Base-by-base conservation (phyloP, 176 grass and related monocot species). In the Puccinellia tenuiflora region DNA sequence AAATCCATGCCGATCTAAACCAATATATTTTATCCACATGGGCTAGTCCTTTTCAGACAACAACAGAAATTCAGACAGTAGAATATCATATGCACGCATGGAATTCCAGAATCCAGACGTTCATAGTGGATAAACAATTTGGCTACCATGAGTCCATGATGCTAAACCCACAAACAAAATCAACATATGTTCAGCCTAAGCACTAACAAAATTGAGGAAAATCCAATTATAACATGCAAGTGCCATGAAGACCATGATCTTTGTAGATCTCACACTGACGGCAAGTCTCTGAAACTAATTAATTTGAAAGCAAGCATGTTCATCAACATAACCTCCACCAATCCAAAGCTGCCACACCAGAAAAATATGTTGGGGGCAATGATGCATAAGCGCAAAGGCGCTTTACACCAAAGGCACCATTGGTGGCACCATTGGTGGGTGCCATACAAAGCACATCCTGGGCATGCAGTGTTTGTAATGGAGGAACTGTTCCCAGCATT, bases 351-450 rank as follows among this genome's bases (percentile, higher is more conserved):
- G 84, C 79, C 88, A 86, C 55, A 50, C 17, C 5, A 75, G 73
- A 86, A 86, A 59, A 83, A 79, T 48, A 30, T 26, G 52, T 42
- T 68, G 43, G 56, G 55, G 83, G 43, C 73, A 82, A 86, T 57
- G 73, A 48, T 83, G 84, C 45, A 21, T 63, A 63, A 31, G 71
- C 65, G 45, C 74, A 86, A 86, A 90, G 45, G 56, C 79, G 65
- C 88, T 86, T 90, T 64, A 50, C 67, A 40, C 75, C 74, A 73
- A 81, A 89, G 77, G 38, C 73, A 90, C 88, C 79, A 86, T n/a
- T n/a, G n/a, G n/a, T n/a, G n/a, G n/a, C n/a, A n/a, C n/a, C n/a
- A n/a, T 86, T 82, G 72, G 83, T 90, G 83, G 83, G 54, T 86
- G 83, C 52, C 34, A 86, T 82, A 18, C 7, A 75, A 71, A 73